Base-by-base conservation (phyloP, 306 rosid species). In the Prinsepia uniflora region DNA sequence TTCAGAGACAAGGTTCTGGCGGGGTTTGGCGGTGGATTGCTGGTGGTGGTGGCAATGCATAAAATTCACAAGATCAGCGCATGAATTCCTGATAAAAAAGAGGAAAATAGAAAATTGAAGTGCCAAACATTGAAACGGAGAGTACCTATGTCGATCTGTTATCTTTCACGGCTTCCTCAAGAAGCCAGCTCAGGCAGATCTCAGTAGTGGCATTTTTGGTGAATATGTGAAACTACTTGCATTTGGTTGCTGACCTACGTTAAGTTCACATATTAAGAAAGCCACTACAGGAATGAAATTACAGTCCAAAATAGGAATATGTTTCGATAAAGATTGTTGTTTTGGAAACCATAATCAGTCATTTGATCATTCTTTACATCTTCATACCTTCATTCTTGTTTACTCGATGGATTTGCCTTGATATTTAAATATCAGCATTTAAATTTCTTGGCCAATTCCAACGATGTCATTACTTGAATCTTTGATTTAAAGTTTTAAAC, bases 11-110 rank as follows among this genome's bases (percentile, higher is more conserved):
- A 84, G 79, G 86, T 77, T 85, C 99, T 34, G 96, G 99, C 40
- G 86, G 99, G 63, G 86, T 84, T 70, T 91, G 96, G 99, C 81
- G 91, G 65, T 95, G 92, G 97, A 84, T 95, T 41, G 72, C 80
- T 1, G 85, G 89, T 6, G 85, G 85, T 57, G 83, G 76, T 62
- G 70, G 76, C 43, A 80, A 72, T 30, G 67, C 67, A 46, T 78
- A 55, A 84, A 63, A 71, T 36, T 41, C 10, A 40, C 10, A 68
- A 39, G 46, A 45, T 39, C 46, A 17, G 24, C 17, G 20, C 65
- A 60, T 8, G 46, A 61, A 17, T 7, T 39, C 24, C 19, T 61
- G 65, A 24, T 12, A 68, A 56, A 41, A 22, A 3, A 20, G 74
- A 43, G 56, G 36, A 4, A n/a, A 36, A 52, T 40, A 1, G 55